Base-by-base conservation (phyloP, 2,329 filamentous ascomycete genomes). In the Ophiobolus disseminans region DNA sequence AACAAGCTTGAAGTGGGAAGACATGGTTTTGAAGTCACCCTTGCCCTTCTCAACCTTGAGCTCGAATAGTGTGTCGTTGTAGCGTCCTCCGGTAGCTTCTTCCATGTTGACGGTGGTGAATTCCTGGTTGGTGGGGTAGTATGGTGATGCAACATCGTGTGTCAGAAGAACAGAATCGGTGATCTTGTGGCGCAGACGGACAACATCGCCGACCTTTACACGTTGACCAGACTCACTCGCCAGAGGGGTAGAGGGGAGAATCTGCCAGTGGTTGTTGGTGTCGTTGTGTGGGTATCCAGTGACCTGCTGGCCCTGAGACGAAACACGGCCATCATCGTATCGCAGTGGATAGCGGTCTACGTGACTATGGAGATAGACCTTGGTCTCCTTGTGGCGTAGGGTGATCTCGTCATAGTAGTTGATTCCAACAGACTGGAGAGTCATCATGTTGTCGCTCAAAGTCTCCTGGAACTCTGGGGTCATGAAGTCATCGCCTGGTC, bases 401-500 rank as follows among this genome's bases (percentile, higher is more conserved):
- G 88, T 89, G 64, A 99, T 90, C 44, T 80, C 83, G 70, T 99
- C 94, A 66, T 89, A 93, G 79, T 95, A 99, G 63, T 97, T 82
- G 58, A 99, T 90, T 36, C 86, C 86, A 45, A 96, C 78, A 13
- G 94, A 87, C 65, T 94, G 91, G 59, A 90, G 86, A 52, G 91
- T 84, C 90, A 99, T 94, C 53, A 88, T 77, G 70, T 99, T 99
- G 78, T 99, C 93, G 68, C 89, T 91, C 57, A 99, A 80, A 1
- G 94, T 97, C 78, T 96, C 92, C 78, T 99, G 94, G 79, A 99
- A 99, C 68, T 94, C 91, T 1, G 94, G 94, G 3, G 89, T 91
- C 94, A 99, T 99, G 78, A 99, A 99, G 68, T 97, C 93, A 70
- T 99, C 94, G 44, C 94, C 94, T 35, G 94, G 93, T 26, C 94